Evolutionary conservation across 1,139 yeast species (phyloP).

Genomic region (Scheffersomyces lignicola): DNA sequence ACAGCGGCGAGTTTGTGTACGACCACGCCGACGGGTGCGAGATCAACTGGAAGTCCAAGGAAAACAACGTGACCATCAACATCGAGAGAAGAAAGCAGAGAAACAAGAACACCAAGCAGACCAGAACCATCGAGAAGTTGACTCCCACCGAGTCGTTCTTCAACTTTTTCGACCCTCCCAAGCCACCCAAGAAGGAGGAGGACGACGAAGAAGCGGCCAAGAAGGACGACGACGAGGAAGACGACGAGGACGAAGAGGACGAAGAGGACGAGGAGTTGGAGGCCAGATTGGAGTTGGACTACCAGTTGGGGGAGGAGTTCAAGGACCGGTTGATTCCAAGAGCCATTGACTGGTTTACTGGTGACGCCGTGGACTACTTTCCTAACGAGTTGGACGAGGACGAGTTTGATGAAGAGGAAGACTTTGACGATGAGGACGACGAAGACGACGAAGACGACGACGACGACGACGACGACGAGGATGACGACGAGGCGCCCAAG

Average conservation of each 20-base stretch:
- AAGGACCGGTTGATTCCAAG: slow-evolving; percentile 95
- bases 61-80: slow-evolving; percentile 76
- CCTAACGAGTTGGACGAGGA: slow-evolving; percentile 48
- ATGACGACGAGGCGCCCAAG: slow-evolving; percentile 39
- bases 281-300: slow-evolving; percentile 84
- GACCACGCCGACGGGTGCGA: slow-evolving; percentile 94
- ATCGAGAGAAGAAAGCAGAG: slow-evolving; percentile 97
- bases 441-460: slow-evolving; percentile 52
- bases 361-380: slow-evolving; percentile 76
- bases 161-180: slow-evolving; percentile 94
- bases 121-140: slow-evolving; percentile 92
- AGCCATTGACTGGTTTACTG: slow-evolving; percentile 98
- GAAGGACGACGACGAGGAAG: slow-evolving; percentile 42
- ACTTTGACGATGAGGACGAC: slow-evolving; percentile 40
- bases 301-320: slow-evolving; percentile 93
- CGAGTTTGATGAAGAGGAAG: slow-evolving; percentile 51
- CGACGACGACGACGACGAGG: slow-evolving; percentile 53
- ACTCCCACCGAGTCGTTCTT: slow-evolving; percentile 93
- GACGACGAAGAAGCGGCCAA: slow-evolving; percentile 45
- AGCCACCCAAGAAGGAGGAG: slow-evolving; percentile 55
- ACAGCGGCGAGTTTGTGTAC: slow-evolving; percentile 93
- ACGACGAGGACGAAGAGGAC: slow-evolving; percentile 49
- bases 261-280: slow-evolving; percentile 77
- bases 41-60: slow-evolving; percentile 82
- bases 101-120: slow-evolving; percentile 95